Base-by-base conservation (phyloP, 2,329 filamentous ascomycete genomes). In the Xylaria sp. region DNA sequence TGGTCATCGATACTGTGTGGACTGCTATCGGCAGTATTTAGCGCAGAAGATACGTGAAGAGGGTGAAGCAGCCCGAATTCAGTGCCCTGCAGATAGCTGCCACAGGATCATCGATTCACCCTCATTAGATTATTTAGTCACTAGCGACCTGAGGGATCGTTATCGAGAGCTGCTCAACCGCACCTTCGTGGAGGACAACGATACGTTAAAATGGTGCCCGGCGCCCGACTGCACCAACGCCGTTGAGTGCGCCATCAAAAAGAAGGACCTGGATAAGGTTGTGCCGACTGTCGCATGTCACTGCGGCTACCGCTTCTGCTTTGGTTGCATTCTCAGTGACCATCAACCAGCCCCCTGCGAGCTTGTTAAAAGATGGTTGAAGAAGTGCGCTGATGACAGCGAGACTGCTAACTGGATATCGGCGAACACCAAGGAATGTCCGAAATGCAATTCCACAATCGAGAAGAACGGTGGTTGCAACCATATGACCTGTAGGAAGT, bases 371-470 rank as follows among this genome's bases (percentile, higher is more conserved):
- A 91, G 88, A 78, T 99, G 96, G 96, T 81, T 99, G 13, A 97
- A 97, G 84, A 99, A 99, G 79, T 99, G 96, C 78, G 96, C 96
- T 65, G 96, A 99, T 78, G 96, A 99, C 77, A 97, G 93, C 0
- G 96, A 99, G 80, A 99, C 96, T 0, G 95, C 96, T 4, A 99
- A 99, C 80, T 99, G 96, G 96, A 99, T 99, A 70, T 97, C 95
- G 0, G 96, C 96, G 55, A 97, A 99, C 79, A 99, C 96, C 2
- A 99, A 99, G 78, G 96, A 99, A 79, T 99, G 96, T 72, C 95
- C 96, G 0, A 96, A 92, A 78, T 99, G 96, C 80, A 90, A 93
- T 74, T 98, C 95, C 2, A 99, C 96, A 0, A 99, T 99, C 52
- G 96, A 99, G 82, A 99, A 99, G 87, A 99, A 99, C n/a, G 78